Base-by-base conservation (phyloP, 495 filamentous ascomycete genomes). In the Aspergillus heteromorphus region DNA sequence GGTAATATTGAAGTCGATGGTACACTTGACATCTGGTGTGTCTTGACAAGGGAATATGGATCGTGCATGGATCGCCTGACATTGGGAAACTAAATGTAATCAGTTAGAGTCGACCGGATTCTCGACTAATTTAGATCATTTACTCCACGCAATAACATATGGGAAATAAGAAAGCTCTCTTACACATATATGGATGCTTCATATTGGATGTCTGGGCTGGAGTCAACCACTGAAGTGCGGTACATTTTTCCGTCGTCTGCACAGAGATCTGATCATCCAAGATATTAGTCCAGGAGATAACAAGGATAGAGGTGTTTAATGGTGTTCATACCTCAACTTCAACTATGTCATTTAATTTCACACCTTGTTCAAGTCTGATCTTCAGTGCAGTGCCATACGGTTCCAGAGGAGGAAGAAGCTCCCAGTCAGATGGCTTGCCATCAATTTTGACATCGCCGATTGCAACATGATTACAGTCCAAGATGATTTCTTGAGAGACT, bases 21-120 rank as follows among this genome's bases (percentile, higher is more conserved):
- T 92, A 40, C 85, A 88, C 72, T 98, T 98, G 55, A 97, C 85
- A 65, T 95, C 90, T 20, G 92, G 92, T 0, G 93, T 97, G 69
- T 98, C 92, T 75, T 98, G 92, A 69, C 91, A 97, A 11, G 93
- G 93, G 69, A 96, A 96, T 50, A 97, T 79, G 19, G 90, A 95
- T 47, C 92, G 82, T 21, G 87, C 89, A 61, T 97, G 89, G 59
- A 98, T 98, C 36, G 92, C 91, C 74, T 98, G 92, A 70, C 91
- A 96, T 81, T 97, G 92, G 34, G 89, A 92, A 77, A 96, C 80
- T 84, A 49, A 8, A 40, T 36, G 8, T 30, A 20, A 17, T 40
- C n/a, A n/a, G 40, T 42, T 20, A 53, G 9, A n/a, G n/a, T n/a
- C n/a, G n/a, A n/a, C n/a, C n/a, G n/a, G n/a, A n/a, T n/a, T n/a